Evolutionary conservation across 2,329 filamentous ascomycete genomes (phyloP), one percentile per base, ranked within the genome.

Genomic region (Pleomassaria siparia): DNA sequence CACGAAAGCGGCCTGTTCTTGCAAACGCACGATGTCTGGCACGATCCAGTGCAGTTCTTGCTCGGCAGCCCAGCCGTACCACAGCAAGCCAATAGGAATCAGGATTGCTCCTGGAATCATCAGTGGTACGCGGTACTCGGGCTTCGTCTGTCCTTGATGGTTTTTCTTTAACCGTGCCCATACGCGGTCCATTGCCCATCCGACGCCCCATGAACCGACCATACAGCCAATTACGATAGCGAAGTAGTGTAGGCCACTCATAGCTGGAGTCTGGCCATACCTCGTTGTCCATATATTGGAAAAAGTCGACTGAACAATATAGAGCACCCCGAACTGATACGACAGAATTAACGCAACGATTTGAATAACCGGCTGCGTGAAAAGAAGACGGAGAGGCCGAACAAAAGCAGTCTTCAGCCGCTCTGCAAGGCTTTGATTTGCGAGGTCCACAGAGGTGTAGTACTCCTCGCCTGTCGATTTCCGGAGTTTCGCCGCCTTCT

Each of bases 191-290:
- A 73, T 78, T 21, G 76, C 49, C 2, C 66, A 72, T 8, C 72
- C 74, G 41, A 68, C 72, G 42, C 48, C 62, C 56, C 63, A 56
- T 3, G 53, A 48, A 5, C 56, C 62, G 13, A 78, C 60, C 26
- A 81, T 73, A 61, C 84, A 83, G 7, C 84, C 85, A 0, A 84
- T 43, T 0, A 81, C 80, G 2, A 81, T 74, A 2, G 83, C 80
- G 26, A 85, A 50, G 36, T 62, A 63, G 32, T 65, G 55, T 8
- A 65, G 26, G 10, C 56, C 53, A 25, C 53, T 56, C 4, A 44
- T 46, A 11, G 47, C 26, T 9, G 49, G 11, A 6, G 55, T 53
- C n/a, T 55, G 47, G 9, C 44, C 13, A 36, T 64, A 64, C 18
- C 43, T 35, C 6, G 56, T 49, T 3, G 47, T 60, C 59, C 58